These are phyloP conservation scores for Phyllosticta citrichinensis DNA, from an alignment of 2,329 filamentous ascomycete genomes.

Conservation along the genomic window DNA sequence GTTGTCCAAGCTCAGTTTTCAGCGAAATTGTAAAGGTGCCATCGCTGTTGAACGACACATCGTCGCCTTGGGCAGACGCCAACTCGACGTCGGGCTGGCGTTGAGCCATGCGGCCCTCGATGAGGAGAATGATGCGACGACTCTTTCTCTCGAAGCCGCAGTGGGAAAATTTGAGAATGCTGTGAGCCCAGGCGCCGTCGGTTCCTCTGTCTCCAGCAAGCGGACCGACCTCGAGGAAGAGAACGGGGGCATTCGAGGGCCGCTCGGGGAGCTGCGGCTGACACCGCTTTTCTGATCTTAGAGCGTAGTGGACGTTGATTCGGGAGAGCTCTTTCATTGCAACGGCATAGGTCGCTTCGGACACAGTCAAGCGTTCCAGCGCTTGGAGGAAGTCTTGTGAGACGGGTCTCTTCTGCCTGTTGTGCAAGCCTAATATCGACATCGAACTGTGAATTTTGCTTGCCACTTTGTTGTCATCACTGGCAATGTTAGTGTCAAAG, in stretches of 20 bases:
- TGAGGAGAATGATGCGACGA: slow-evolving; percentile 30
- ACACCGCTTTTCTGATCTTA: slow-evolving; percentile 1
- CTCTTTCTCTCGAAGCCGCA: slow-evolving; percentile 21
- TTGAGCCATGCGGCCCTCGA: slow-evolving; percentile 29
- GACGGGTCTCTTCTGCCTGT: slow-evolving; percentile 15
- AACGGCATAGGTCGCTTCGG: slow-evolving; percentile 21
- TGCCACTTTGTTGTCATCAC: slow-evolving; percentile 19
- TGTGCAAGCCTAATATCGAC: neutral
- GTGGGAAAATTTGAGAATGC: slow-evolving; percentile 12
- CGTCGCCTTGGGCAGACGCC: slow-evolving; percentile 41
- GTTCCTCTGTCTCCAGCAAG: slow-evolving; percentile 1
- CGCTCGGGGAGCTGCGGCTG: neutral
- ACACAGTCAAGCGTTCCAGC: slow-evolving; percentile 31
- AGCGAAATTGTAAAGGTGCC: slow-evolving; percentile 57
- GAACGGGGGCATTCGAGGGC: neutral
- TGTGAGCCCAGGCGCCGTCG: slow-evolving; percentile 2
- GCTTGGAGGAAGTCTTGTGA: slow-evolving; percentile 20
- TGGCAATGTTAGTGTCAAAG: slow-evolving; percentile 17
- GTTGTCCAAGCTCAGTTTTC: slow-evolving; percentile 47
- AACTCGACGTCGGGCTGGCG: slow-evolving; percentile 22
- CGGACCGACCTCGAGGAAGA: slow-evolving; percentile 2
- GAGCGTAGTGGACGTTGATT: neutral
- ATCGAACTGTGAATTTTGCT: slow-evolving; percentile 1
- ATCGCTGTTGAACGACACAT: slow-evolving; percentile 52
- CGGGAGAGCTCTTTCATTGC: slow-evolving; percentile 3